phyloP scores from a whole-genome alignment of 2,329 filamentous ascomycete species.

The Pseudogymnoascus sp. region DNA sequence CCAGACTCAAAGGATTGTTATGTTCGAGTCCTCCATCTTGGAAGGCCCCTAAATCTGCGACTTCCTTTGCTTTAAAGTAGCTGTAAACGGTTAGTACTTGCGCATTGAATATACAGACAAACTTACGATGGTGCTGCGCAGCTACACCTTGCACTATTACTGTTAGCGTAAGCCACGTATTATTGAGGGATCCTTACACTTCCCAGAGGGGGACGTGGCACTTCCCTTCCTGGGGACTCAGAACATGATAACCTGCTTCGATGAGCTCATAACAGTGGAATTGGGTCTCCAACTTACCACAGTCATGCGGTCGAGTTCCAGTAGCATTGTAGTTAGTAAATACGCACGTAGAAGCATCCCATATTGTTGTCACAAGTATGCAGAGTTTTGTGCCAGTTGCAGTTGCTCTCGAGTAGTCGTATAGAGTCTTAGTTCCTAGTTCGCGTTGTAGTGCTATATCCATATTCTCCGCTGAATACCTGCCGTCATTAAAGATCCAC shows the following conservation, averaged over 20 bases:
- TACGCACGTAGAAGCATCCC: background rate
- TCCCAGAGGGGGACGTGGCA: slow-evolving; percentile 6
- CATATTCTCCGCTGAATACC: slow-evolving; percentile 8
- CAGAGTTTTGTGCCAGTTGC: slow-evolving; percentile 5
- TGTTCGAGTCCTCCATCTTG: slow-evolving; percentile 16
- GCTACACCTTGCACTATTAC: slow-evolving; percentile 10
- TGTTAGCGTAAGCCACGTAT: background rate
- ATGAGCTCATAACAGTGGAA: background rate
- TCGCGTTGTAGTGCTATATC: background rate
- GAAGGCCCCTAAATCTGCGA: slow-evolving; percentile 13
- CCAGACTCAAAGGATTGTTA: slow-evolving; percentile 12
- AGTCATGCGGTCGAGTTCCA: background rate
- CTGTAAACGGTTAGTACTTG: slow-evolving; percentile 5
- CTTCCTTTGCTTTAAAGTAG: slow-evolving; percentile 12
- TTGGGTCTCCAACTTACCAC: background rate
- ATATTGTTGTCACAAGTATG: slow-evolving; percentile 5
- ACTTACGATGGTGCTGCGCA: slow-evolving; percentile 12
- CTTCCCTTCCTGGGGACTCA: background rate
- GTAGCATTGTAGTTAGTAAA: slow-evolving; percentile 13
- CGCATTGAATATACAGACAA: background rate
- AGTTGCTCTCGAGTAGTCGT: slow-evolving; percentile 9
- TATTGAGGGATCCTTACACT: slow-evolving; percentile 2
- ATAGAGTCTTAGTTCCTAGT: background rate
- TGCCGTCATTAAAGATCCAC: slow-evolving; percentile 2
- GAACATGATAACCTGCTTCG: background rate